phyloP scores from a whole-genome alignment of 495 filamentous ascomycete genomes.

The Talaromyces liani region DNA sequence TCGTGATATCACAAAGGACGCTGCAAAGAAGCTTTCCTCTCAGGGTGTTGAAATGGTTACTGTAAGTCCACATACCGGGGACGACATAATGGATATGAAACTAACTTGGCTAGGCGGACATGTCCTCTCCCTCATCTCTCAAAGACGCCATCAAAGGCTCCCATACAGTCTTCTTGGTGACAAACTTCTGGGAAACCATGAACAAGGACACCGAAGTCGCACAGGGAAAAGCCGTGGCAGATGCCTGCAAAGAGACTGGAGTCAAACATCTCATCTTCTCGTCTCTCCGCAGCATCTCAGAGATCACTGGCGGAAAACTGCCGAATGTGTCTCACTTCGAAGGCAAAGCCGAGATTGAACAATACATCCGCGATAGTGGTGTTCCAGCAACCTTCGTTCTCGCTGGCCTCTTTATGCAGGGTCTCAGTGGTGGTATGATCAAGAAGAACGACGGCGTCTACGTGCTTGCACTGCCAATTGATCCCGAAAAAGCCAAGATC shows the following conservation, averaged over 20 bases:
- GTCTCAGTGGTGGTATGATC: slow-evolving; percentile 8
- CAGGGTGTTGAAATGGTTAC: slow-evolving; percentile 38
- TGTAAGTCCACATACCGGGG: neutral
- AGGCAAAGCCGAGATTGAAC: slow-evolving; percentile 33
- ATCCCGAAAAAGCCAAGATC: neutral
- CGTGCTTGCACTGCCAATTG: neutral
- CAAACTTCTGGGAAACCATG: slow-evolving; percentile 7
- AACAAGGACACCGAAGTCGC: slow-evolving; percentile 10
- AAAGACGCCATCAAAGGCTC: slow-evolving; percentile 25
- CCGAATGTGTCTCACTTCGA: slow-evolving; percentile 22
- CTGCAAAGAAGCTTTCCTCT: slow-evolving; percentile 26
- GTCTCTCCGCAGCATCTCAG: slow-evolving; percentile 14
- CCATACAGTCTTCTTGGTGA: slow-evolving; percentile 28
- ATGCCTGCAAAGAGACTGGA: slow-evolving; percentile 30
- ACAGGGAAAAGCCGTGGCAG: slow-evolving; percentile 50
- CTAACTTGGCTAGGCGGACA: slow-evolving; percentile 17
- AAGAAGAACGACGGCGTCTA: neutral
- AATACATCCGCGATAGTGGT: slow-evolving; percentile 29
- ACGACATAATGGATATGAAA: neutral
- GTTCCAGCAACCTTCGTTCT: slow-evolving; percentile 23
- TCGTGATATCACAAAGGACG: slow-evolving; percentile 19
- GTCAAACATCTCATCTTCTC: slow-evolving; percentile 20
- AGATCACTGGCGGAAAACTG: slow-evolving; percentile 12
- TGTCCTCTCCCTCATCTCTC: slow-evolving; percentile 22
- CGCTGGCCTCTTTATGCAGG: slow-evolving; percentile 13